phyloP scores from a whole-genome alignment of 345 rosid species.

The Brassica carinata region DNA sequence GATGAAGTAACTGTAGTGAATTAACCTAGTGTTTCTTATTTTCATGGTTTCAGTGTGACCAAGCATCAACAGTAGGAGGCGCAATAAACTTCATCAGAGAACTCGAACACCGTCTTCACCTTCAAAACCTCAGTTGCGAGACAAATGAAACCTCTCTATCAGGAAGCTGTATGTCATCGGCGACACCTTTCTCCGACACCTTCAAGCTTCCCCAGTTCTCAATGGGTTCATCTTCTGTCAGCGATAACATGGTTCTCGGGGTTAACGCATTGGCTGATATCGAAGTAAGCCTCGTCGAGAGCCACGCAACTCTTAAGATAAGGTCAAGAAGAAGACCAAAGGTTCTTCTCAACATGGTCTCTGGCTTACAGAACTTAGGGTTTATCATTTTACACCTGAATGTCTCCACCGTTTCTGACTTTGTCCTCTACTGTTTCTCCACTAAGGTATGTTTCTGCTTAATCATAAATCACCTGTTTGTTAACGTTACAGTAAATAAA shows the following conservation, averaged over 20 bases:
- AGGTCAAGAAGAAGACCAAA: constrained; percentile 67
- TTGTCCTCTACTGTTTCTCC: constrained; percentile 74
- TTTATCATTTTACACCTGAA: constrained; percentile 79
- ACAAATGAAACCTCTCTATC: constrained; percentile 19
- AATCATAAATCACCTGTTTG: neutral
- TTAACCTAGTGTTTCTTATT: neutral
- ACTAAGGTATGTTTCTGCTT: constrained; percentile 61
- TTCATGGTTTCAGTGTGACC: constrained; percentile 48
- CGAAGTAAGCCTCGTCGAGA: constrained; percentile 84
- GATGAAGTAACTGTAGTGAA: neutral
- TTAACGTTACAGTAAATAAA: neutral
- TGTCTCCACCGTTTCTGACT: constrained; percentile 62
- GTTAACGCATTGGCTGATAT: constrained; percentile 44
- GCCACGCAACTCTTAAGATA: constrained; percentile 80
- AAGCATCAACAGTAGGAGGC: constrained; percentile 58
- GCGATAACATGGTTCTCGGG: constrained; percentile 23
- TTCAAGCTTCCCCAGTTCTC: constrained; percentile 72
- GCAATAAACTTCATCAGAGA: constrained; percentile 57
- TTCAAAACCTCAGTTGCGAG: constrained; percentile 18
- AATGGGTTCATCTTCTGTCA: constrained; percentile 26
- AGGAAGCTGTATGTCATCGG: constrained; percentile 6
- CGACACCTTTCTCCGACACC: constrained; percentile 53
- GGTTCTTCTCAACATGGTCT: constrained; percentile 67
- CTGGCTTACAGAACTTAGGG: constrained; percentile 65
- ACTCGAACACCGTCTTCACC: constrained; percentile 52